These are phyloP conservation scores for Scedosporium minutisporum DNA, from an alignment of 2,329 filamentous ascomycete genomes.

Conservation along the genomic window DNA sequence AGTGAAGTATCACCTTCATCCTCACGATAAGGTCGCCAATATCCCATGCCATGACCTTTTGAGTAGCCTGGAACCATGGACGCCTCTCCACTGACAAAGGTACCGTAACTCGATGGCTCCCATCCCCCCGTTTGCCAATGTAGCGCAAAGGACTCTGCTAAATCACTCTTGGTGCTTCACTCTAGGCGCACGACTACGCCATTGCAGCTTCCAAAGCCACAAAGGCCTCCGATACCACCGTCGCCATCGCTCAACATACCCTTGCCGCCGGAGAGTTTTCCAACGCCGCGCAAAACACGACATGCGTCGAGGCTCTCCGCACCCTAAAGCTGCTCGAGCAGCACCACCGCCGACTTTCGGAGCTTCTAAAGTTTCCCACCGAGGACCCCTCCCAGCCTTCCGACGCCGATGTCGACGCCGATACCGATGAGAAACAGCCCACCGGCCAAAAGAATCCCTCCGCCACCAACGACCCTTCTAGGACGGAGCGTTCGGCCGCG, in stretches of 20 bases:
- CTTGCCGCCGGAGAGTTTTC: constrained; percentile 83
- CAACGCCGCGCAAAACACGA: constrained; percentile 65
- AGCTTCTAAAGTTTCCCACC: constrained; percentile 64
- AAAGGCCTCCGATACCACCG: constrained; percentile 64
- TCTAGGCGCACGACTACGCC: constrained; percentile 78
- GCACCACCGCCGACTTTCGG: constrained; percentile 76
- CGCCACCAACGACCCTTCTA: neutral
- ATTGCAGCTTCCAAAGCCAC: constrained; percentile 70
- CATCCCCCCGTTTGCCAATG: neutral
- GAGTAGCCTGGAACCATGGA: constrained; percentile 20
- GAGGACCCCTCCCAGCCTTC: constrained; percentile 35
- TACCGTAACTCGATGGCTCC: neutral
- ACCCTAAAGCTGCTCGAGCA: constrained; percentile 78
- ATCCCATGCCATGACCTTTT: no score
- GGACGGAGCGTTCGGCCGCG: neutral
- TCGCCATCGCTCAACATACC: constrained; percentile 80
- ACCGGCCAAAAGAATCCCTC: neutral
- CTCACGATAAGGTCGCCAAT: no score
- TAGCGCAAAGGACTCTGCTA: neutral
- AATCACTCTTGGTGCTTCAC: constrained; percentile 11
- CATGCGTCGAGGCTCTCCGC: constrained; percentile 62
- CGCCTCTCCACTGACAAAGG: constrained; percentile 18
- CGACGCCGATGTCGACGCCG: constrained; percentile 18
- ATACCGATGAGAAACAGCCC: constrained; percentile 26
- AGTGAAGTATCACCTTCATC: no score